Base-by-base conservation (phyloP, 495 filamentous ascomycete species). In the Hypoxylon rickii region DNA sequence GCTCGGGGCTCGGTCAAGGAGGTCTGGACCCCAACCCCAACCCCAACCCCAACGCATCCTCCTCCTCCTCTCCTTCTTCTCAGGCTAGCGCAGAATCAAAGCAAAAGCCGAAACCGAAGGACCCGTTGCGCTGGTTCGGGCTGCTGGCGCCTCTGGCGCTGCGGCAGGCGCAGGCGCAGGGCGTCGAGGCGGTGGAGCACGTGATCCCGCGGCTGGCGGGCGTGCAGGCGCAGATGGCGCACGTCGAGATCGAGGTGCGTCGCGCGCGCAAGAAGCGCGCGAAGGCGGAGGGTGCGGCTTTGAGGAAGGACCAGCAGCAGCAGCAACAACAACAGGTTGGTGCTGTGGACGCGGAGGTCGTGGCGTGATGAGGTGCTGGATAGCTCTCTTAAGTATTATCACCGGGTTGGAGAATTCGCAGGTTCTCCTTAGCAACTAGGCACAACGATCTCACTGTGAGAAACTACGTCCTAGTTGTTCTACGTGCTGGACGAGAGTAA, bases 111-210 rank as follows among this genome's bases (percentile, higher is more conserved):
- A 46, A 44, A 15, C 37, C 20, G 18, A 65, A 65, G 11, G 80
- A 90, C 63, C 86, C 88, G 3, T 74, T 90, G 36, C 70, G 77
- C 26, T 89, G 86, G 86, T 90, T 87, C 66, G 87, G 87, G 3
- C 78, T 90, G 29, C 70, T 90, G 0, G 78, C 84, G 7, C 83
- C 88, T 0, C 70, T 70, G 19, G 69, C 83, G 5, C 75, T 91
- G 32, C 81, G 84, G 42, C 72, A 65, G 17, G 85, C 87, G 0
- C 87, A 89, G 66, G 70, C 44, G 10, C 66, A 70, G 34, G 71
- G 76, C 17, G 57, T 77, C 34, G 44, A 70, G 46, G 71, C 72
- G 2, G 72, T 82, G 5, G 72, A 76, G 62, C 63, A 74, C 7
- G 51, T 77, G 32, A 63, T 82, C 17, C 80, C 80, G 1, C 56